phyloP scores from a whole-genome alignment of 495 filamentous ascomycete genomes.

The Penicillium waksmanii region DNA sequence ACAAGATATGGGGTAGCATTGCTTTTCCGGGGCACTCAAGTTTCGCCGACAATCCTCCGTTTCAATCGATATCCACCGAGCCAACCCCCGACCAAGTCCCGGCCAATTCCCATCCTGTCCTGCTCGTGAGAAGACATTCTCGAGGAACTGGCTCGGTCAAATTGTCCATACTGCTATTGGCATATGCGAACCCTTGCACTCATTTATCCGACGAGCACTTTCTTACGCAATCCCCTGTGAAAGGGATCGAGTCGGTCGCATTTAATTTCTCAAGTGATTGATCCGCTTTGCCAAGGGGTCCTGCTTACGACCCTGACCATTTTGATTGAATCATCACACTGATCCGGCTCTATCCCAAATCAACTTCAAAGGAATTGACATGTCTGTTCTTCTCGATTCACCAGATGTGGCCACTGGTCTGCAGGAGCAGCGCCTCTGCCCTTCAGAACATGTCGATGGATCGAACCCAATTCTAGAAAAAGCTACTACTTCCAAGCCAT shows the following conservation, averaged over 20 bases:
- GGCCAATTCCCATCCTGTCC: slow-evolving; percentile 3
- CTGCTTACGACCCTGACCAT: background rate
- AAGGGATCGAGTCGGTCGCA: slow-evolving; percentile 4
- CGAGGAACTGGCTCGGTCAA: background rate
- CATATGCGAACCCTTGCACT: background rate
- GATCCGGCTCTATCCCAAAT: background rate
- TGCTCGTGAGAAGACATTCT: slow-evolving; percentile 7
- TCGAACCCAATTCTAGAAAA: slow-evolving; percentile 10
- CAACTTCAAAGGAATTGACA: background rate
- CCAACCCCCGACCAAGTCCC: slow-evolving; percentile 23
- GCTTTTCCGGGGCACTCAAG: background rate
- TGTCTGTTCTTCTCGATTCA: slow-evolving; percentile 17
- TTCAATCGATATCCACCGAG: slow-evolving; percentile 12
- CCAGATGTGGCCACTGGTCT: background rate
- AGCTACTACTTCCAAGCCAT: slow-evolving; percentile 44
- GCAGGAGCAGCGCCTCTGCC: slow-evolving; percentile 6
- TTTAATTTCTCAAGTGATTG: background rate
- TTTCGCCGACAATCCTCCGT: slow-evolving; percentile 34
- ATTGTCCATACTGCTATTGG: background rate
- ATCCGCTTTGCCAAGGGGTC: background rate
- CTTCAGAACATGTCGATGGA: background rate
- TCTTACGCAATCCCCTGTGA: background rate
- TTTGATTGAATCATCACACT: background rate
- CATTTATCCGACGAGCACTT: background rate
- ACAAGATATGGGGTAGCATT: too few species aligned